Percentiles rank a stretch among this genome's conserved stretches.
Conservation (phyloP, 2,329 filamentous ascomycete species). For the Fusarium euwallaceae region DNA sequence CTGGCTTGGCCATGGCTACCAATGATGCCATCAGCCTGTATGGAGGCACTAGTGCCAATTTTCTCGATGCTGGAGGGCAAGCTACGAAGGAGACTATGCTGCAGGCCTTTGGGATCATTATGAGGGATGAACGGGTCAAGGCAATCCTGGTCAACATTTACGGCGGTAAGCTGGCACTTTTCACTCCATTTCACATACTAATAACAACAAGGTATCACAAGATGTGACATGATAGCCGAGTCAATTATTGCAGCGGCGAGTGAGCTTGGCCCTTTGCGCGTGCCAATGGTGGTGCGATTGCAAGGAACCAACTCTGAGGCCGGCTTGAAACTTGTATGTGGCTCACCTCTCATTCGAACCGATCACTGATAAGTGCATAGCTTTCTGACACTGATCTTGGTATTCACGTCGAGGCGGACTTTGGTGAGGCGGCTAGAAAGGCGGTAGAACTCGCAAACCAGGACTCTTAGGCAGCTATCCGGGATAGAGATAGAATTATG, state of each 20-base stretch:
- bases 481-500: not conserved
- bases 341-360: not conserved
- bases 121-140: constrained; percentile 78
- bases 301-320: constrained; percentile 61
- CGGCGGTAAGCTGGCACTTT: constrained; percentile 47
- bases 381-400: constrained; percentile 53
- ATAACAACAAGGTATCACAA: constrained; percentile 54
- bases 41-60: constrained; percentile 81
- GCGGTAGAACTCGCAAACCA: constrained; percentile 43
- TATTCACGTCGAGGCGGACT: constrained; percentile 55
- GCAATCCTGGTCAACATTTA: constrained; percentile 74
- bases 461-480: not conserved
- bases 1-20: constrained; percentile 92
- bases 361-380: constrained; percentile 31
- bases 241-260: constrained; percentile 59
- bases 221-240: constrained; percentile 65
- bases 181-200: too few species aligned
- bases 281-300: constrained; percentile 61
- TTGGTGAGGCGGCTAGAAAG: constrained; percentile 52
- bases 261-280: constrained; percentile 52
- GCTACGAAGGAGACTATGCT: constrained; percentile 86
- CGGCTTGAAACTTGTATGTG: constrained; percentile 54
- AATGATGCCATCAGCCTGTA: constrained; percentile 80
- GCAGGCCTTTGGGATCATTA: constrained; percentile 79
- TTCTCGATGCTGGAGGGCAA: constrained; percentile 91